Evolutionary conservation across 768 basidiomycete genomes (phyloP), one percentile per base, ranked within the genome.

Genomic region (Favolaschia claudopus): DNA sequence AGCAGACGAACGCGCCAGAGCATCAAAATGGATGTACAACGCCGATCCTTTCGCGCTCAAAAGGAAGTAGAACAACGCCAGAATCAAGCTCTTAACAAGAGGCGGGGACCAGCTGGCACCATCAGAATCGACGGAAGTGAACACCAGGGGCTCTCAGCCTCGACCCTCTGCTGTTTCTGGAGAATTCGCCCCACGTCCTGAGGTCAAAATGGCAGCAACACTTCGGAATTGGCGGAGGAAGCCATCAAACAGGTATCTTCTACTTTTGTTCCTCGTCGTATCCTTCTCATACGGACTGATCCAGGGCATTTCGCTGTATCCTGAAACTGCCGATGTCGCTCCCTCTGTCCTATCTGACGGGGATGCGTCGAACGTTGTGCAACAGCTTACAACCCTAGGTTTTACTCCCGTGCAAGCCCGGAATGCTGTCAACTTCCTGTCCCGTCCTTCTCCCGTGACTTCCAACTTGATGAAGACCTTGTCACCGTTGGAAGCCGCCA

Each of bases 21-120:
- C 91, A 94, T 70, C 82, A 85, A 83, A 82, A 47, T 96, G 94
- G 94, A 90, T 93, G 85, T 96, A 91, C 66, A 82, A 86, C n/a
- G 77, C 87, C 7, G 93, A 96, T 77, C 95, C 94, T 2, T 96
- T 95, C 67, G 81, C 83, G 92, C 92, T 7, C 82, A 81, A 56
- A 85, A 85, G 62, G 79, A 81, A 53, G 89, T 93, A 2, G 82
- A 86, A 14, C 82, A 85, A 39, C 79, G 91, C 32, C 91, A 92
- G 69, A 79, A 73, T 25, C 87, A 85, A 59, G 79, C 81, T 28
- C 72, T 80, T 20, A 49, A 22, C 19, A 74, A 81, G 70, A 83
- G 76, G 74, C 76, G 78, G 70, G 71, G 59, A 51, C 69, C 67
- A 56, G 12, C 40, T 49, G 42, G 24, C 47, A 5, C 33, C 37